Evolutionary conservation across 768 basidiomycete species (phyloP).

Genomic region (Boletus fagicola): DNA sequence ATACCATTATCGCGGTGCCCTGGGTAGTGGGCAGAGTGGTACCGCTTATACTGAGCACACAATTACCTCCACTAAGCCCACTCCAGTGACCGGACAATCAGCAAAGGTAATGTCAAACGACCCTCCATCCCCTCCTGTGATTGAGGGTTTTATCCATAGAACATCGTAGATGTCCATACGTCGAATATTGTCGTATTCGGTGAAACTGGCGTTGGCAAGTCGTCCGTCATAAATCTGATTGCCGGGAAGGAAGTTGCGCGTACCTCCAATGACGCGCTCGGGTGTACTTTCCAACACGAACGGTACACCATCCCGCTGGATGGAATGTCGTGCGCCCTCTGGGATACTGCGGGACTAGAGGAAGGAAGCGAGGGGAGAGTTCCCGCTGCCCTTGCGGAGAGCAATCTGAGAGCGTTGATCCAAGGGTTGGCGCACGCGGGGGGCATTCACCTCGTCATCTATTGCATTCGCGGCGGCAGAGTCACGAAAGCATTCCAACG

Average conservation of each 20-base stretch:
- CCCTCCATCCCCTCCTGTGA: not conserved
- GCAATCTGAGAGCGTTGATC: not conserved
- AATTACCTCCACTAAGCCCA: not conserved
- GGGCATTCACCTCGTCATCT: slow-evolving; percentile 10
- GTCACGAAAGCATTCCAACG: slow-evolving; percentile 15
- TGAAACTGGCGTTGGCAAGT: slow-evolving; percentile 5
- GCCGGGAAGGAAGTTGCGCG: not conserved
- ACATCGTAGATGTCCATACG: no score
- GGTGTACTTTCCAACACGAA: slow-evolving; percentile 4
- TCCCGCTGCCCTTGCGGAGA: slow-evolving; percentile 5
- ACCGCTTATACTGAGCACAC: not conserved
- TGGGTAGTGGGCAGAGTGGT: not conserved
- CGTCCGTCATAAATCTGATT: slow-evolving; percentile 6
- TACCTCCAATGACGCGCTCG: not conserved
- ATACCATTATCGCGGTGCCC: not conserved
- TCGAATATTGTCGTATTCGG: slow-evolving; percentile 1
- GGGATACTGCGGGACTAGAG: slow-evolving; percentile 10
- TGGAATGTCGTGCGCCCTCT: not conserved
- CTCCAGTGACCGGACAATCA: not conserved
- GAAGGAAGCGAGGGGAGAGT: slow-evolving; percentile 9
- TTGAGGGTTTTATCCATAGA: not conserved
- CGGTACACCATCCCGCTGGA: not conserved
- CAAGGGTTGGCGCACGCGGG: not conserved
- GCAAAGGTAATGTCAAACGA: not conserved
- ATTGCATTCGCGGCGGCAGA: slow-evolving; percentile 3